Percentiles rank a stretch among this genome's conserved stretches.
Evolutionary conservation across 2,329 filamentous ascomycete species (phyloP).

Genomic region (Calonectria pteridis): DNA sequence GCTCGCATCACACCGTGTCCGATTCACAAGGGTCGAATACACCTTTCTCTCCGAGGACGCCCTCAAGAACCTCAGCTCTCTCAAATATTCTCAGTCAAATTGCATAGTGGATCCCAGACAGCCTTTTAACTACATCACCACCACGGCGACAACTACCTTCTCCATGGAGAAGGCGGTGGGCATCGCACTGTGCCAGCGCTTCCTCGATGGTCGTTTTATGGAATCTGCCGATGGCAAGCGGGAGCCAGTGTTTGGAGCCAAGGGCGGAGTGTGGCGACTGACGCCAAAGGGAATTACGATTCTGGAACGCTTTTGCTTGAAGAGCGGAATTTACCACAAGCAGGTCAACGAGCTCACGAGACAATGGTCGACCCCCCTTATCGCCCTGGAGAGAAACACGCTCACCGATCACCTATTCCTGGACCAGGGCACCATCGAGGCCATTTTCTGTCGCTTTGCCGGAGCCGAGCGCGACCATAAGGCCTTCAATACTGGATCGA

Average conservation of each 20-base stretch:
- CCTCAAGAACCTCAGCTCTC: slow-evolving; percentile 94
- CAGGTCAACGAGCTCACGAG: slow-evolving; percentile 88
- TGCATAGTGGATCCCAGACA: slow-evolving; percentile 99
- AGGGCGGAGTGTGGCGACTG: slow-evolving; percentile 88
- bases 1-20: slow-evolving; percentile 86
- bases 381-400: slow-evolving; percentile 87
- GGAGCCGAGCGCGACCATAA: slow-evolving; percentile 76
- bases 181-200: slow-evolving; percentile 91
- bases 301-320: slow-evolving; percentile 88
- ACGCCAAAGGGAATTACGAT: slow-evolving; percentile 96
- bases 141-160: slow-evolving; percentile 96
- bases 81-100: slow-evolving; percentile 98
- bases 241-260: slow-evolving; percentile 84
- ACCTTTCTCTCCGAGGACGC: slow-evolving; percentile 97
- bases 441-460: slow-evolving; percentile 91
- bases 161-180: slow-evolving; percentile 99
- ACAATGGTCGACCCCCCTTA: slow-evolving; percentile 84
- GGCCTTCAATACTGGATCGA: slow-evolving; percentile 60
- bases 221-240: slow-evolving; percentile 92
- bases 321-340: slow-evolving; percentile 93
- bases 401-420: slow-evolving; percentile 89
- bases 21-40: slow-evolving; percentile 90
- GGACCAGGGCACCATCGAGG: slow-evolving; percentile 89
- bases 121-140: slow-evolving; percentile 94
- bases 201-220: slow-evolving; percentile 93